A percentile compares a stretch with the other conserved stretches of the same genome.
Conservation (phyloP, 331 rosid genomes). For the Prunus yedoensis region DNA sequence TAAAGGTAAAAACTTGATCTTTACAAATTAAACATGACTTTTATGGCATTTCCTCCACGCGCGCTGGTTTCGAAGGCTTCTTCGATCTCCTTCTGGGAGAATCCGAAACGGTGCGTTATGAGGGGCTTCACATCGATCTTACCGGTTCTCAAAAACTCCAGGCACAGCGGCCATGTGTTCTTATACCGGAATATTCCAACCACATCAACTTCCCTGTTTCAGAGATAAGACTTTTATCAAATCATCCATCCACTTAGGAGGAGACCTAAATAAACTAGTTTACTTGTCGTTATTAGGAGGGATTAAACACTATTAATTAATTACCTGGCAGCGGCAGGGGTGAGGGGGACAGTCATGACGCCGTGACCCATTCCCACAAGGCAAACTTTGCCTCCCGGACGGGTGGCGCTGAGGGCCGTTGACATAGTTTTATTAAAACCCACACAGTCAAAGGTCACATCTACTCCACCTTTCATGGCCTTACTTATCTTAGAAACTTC, state of each 20-base stretch:
- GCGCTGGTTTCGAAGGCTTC: slow-evolving; percentile 94
- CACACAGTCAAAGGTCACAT: slow-evolving; percentile 45
- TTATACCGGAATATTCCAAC: slow-evolving; percentile 83
- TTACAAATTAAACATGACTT: slow-evolving; percentile 92
- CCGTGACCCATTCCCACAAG: slow-evolving; percentile 40
- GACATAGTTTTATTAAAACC: slow-evolving; percentile 47
- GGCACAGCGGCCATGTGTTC: slow-evolving; percentile 93
- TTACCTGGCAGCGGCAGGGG: slow-evolving; percentile 60
- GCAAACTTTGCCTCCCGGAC: slow-evolving; percentile 49
- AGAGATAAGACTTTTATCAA: not conserved
- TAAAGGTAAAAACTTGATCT: not conserved
- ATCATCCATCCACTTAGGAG: not conserved
- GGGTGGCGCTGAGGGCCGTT: slow-evolving; percentile 39
- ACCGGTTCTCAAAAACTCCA: slow-evolving; percentile 78
- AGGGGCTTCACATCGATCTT: slow-evolving; percentile 85
- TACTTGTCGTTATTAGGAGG: too few relatives aligned
- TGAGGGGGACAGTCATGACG: slow-evolving; percentile 41
- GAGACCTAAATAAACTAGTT: not conserved
- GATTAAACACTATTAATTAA: too few relatives aligned
- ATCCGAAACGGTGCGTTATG: slow-evolving; percentile 83
- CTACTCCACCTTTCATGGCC: slow-evolving; percentile 37
- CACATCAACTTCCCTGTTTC: slow-evolving; percentile 78
- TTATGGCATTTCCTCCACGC: slow-evolving; percentile 84
- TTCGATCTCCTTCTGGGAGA: slow-evolving; percentile 85
- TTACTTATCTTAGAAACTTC: slow-evolving; percentile 34